A percentile compares a stretch with the other conserved stretches of the same genome.
Evolutionary conservation across 1,284 basidiomycete genomes (phyloP).

Genomic region (Austroboletus niveus): DNA sequence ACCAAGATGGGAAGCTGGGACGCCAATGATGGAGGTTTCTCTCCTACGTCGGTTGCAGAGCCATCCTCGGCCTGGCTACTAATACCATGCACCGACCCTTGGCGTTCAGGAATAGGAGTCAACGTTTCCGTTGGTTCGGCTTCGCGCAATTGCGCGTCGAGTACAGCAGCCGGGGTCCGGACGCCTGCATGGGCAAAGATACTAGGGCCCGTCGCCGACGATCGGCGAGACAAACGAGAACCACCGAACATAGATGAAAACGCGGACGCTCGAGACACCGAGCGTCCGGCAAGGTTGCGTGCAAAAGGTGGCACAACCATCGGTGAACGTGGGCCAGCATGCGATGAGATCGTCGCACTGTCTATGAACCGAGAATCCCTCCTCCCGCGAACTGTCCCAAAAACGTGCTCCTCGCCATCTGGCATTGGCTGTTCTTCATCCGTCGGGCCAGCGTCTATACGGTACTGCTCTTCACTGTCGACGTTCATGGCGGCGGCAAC

Average conservation of each 20-base stretch:
- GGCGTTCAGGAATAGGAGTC: constrained; percentile 50
- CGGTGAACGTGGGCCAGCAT: constrained; percentile 16
- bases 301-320: constrained; percentile 7
- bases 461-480: constrained; percentile 49
- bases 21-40: constrained; percentile 55
- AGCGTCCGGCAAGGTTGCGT: constrained; percentile 18
- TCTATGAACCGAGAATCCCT: constrained; percentile 11
- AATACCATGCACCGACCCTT: constrained; percentile 5
- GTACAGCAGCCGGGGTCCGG: constrained; percentile 64
- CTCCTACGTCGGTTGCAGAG: constrained; percentile 9
- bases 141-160: constrained; percentile 58
- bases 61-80: constrained; percentile 4
- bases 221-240: constrained; percentile 45
- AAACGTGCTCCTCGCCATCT: constrained; percentile 28
- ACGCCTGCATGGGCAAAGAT: constrained; percentile 82
- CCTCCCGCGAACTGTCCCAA: constrained; percentile 24
- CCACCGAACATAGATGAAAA: constrained; percentile 24
- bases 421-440: constrained; percentile 23
- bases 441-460: constrained; percentile 14
- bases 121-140: constrained; percentile 44
- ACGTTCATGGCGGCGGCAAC: constrained; percentile 90
- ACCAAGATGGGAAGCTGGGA: constrained; percentile 68
- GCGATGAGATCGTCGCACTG: constrained; percentile 12
- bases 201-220: constrained; percentile 58
- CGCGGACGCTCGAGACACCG: constrained; percentile 33